Base-by-base conservation (phyloP, 345 rosid genomes). In the Brassica rapa region DNA sequence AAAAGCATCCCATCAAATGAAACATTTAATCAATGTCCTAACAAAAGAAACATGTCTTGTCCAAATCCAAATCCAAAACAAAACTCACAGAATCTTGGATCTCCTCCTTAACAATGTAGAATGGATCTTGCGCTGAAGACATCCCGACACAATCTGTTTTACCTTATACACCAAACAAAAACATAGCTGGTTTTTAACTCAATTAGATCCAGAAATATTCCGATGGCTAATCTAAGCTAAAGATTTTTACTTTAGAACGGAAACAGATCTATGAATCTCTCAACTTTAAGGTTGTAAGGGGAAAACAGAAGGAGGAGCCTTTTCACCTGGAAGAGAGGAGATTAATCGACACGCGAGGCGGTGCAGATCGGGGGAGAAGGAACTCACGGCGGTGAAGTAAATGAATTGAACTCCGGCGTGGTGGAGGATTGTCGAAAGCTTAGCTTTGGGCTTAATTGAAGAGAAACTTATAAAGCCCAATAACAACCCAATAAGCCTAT, bases 101-200 rank as follows among this genome's bases (percentile, higher is more conserved):
- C 88, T 96, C 98, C 87, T 96, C 99, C 83, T 91, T 93, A 71
- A 93, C 97, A 63, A 93, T 93, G 73, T 96, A 90, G 74, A 93
- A 96, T 0, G 99, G 99, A 87, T 96, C 99, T 84, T 93, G 98
- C 19, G 98, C 97, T 4, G 96, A 91, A 80, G 98, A 90, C 99
- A 96, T 96, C 77, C 55, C 24, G 66, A 70, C 66, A 55, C 11
- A 43, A 2, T 51, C 15, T 59, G 27, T 41, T n/a, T 30, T 64
- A 60, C 66, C 68, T 75, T 51, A n/a, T 27, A 75, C 30, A 70
- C 39, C 51, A 57, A 35, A 5, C 32, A 53, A 53, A 53, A 15
- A 15, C 24, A 53, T 4, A 76, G 12, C 0, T 61, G 53, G 62
- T 19, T 57, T 3, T 33, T 1, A 70, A 46, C 4, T 62, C 57